These are phyloP conservation scores for Nemania bipapillata DNA, from an alignment of 2,329 filamentous ascomycete genomes.

Conservation along the genomic window DNA sequence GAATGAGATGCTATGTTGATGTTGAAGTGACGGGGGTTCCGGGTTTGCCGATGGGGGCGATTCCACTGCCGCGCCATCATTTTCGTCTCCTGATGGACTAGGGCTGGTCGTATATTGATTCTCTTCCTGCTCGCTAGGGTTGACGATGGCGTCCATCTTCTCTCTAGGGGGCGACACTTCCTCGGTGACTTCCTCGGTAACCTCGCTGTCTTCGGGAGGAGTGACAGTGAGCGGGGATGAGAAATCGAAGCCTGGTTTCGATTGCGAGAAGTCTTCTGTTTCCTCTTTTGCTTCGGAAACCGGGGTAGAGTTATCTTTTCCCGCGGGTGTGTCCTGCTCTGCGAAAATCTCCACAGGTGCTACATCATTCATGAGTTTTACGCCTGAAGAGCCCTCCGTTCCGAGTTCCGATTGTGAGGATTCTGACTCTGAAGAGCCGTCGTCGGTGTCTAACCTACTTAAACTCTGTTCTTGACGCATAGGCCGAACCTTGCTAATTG, in stretches of 20 bases:
- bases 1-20: slow-evolving; percentile 45
- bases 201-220: slow-evolving; percentile 24
- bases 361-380: neutral
- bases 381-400: neutral
- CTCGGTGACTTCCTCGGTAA: neutral
- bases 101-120: slow-evolving; percentile 10
- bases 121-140: neutral
- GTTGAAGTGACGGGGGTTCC: slow-evolving; percentile 9
- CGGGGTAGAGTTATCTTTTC: slow-evolving; percentile 3
- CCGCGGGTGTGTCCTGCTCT: slow-evolving; percentile 18
- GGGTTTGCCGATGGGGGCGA: neutral
- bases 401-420: neutral
- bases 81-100: slow-evolving; percentile 11
- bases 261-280: slow-evolving; percentile 41
- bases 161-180: neutral
- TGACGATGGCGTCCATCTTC: neutral
- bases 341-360: slow-evolving; percentile 4
- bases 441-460: neutral
- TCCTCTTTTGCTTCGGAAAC: slow-evolving; percentile 9
- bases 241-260: slow-evolving; percentile 46
- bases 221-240: slow-evolving; percentile 42
- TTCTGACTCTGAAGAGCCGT: slow-evolving; percentile 12
- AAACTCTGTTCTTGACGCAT: slow-evolving; percentile 3
- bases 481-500: neutral
- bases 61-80: neutral